Base-by-base conservation (phyloP, 225 moss, liverwort and hornwort species). In the Pseudoscleropodium purum region DNA sequence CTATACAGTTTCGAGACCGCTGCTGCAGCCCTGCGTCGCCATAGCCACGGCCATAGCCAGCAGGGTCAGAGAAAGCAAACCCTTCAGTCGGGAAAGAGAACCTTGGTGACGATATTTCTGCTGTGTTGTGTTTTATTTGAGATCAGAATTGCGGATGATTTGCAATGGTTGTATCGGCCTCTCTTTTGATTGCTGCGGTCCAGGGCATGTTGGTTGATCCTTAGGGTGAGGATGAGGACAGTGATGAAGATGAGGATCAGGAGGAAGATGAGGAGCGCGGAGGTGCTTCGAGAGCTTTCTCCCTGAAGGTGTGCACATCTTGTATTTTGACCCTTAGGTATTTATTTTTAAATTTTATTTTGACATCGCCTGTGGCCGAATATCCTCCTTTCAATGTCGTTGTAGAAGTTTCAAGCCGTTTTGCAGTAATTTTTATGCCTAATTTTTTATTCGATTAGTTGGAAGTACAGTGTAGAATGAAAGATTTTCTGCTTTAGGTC, bases 1-100 rank as follows among this genome's bases (percentile, higher is more conserved):
- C 24, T 37, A 87, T 90, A 43, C 87, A 66, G 90, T 92, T 91
- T 90, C 54, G 75, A 87, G 43, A 43, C 33, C 47, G 85, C 45
- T 62, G 61, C n/a, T 43, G 59, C 69, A 45, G 69, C 87, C 37
- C 45, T 88, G 85, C 73, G 34, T 65, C 47, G 82, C 83, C 86
- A 62, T 49, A 68, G 81, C 88, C 88, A 33, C 34, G 21, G 56
- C 87, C 83, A 83, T 49, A 52, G 89, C 80, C 67, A 52, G 60
- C 59, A 25, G 36, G 77, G 76, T 8, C 66, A 79, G 57, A 69
- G 56, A 33, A 61, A 19, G 70, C 19, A 39, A 83, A n/a, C 65
- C 37, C 61, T 64, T 9, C n/a, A 10, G 56, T 31, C 63, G 25
- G 45, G 41, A 45, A 62, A 67, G 31, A n/a, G 34, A 18, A 57